Evolutionary conservation across 495 filamentous ascomycete species (phyloP), one percentile per base, ranked within the genome.

Genomic region (Aspergillus leporis): DNA sequence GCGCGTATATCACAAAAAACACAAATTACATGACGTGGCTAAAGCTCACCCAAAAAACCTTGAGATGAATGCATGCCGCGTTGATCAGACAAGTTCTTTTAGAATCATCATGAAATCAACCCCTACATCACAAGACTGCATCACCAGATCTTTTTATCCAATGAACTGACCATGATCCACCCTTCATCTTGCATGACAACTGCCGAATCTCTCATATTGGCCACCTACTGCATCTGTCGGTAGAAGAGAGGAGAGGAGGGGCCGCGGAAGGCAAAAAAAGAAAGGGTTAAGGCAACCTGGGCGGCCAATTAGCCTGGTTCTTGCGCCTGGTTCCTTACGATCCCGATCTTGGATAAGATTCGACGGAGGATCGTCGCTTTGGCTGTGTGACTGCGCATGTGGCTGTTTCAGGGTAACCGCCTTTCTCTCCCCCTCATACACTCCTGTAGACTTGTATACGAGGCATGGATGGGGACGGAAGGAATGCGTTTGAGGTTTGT

Each of bases 371-470:
- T 47, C 43, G 43, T 47, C 43, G 16, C 40, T 23, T 47, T 47
- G 13, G 19, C 43, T 18, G 21, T 47, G 43, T 47, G 43, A 47
- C 23, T 47, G 19, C 43, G 43, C 43, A 23, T 47, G 43, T 47
- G 43, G 43, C 43, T 47, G 43, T 47, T 47, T 47, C 43, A 47
- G 19, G 43, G 19, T 47, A 18, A 45, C 16, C 19, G 19, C 19
- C 18, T 18, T 23, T 47, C 43, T n/a, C 10, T 5, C n/a, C 4
- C n/a, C 16, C 2, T 41, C 6, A 3, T 28, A 28, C 25, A 6
- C 25, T 28, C 25, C 25, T 28, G 6, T 6, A 28, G 25, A 28
- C 25, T 6, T 3, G 25, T 28, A 28, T 28, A 28, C 25, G 38
- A 41, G 14, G 38, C 2, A 41, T n/a, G n/a, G n/a, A 18, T 5